phyloP scores from a whole-genome alignment of 129 eudicot species.

The Deinandra increscens region DNA sequence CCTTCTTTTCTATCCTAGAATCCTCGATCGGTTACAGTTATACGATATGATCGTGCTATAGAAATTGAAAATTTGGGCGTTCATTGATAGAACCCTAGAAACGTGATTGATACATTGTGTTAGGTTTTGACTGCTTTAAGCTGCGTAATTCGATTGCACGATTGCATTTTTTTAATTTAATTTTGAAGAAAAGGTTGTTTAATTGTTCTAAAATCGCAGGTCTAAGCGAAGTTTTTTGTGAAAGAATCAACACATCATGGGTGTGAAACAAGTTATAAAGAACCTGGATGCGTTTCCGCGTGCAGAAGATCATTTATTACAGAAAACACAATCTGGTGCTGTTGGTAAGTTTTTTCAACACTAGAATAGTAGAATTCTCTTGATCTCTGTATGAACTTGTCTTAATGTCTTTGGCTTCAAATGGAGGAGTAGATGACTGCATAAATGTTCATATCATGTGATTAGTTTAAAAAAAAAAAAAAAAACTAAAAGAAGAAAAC shows the following conservation, averaged over 20 bases:
- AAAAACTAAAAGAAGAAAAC: neutral
- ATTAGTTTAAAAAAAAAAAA: neutral
- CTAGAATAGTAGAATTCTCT: neutral
- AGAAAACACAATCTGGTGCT: slow-evolving; percentile 93
- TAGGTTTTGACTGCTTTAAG: neutral
- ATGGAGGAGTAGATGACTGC: neutral
- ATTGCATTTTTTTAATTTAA: neutral
- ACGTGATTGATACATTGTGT: slow-evolving; percentile 13
- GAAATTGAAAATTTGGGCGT: slow-evolving; percentile 14
- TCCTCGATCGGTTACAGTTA: neutral
- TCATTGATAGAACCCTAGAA: neutral
- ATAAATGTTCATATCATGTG: neutral
- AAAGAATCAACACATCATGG: slow-evolving; percentile 41
- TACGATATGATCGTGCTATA: neutral
- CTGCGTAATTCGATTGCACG: slow-evolving; percentile 14
- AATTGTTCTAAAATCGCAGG: slow-evolving; percentile 11
- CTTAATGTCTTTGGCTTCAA: neutral
- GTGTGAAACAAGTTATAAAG: slow-evolving; percentile 71
- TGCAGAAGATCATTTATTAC: slow-evolving; percentile 86
- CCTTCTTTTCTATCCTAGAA: neutral
- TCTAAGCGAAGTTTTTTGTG: slow-evolving; percentile 7
- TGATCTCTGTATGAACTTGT: slow-evolving; percentile 12
- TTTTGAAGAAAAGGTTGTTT: neutral
- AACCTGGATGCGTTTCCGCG: slow-evolving; percentile 94
- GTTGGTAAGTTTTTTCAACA: slow-evolving; percentile 42